These are phyloP conservation scores for Metarhizium humberi DNA, from an alignment of 2,329 filamentous ascomycete genomes.

Conservation along the genomic window DNA sequence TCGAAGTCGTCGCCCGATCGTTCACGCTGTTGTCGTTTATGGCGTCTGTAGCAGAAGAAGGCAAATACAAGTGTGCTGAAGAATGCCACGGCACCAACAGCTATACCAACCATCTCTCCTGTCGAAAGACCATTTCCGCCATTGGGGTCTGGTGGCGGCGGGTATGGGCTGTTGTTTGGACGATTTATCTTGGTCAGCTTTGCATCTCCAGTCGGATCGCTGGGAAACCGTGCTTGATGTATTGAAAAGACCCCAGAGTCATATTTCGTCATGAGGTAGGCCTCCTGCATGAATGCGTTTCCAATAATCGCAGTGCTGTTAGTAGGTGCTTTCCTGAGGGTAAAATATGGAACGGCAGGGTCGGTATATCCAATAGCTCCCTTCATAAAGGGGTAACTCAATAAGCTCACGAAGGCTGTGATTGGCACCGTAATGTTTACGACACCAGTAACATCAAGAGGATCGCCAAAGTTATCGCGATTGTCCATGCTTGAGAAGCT, in stretches of 20 bases:
- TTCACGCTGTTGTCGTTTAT: constrained; percentile 22
- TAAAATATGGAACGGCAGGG: constrained; percentile 51
- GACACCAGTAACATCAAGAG: constrained; percentile 38
- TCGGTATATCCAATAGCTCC: constrained; percentile 33
- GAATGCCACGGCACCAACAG: constrained; percentile 30
- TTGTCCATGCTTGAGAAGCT: constrained; percentile 46
- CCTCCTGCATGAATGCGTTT: constrained; percentile 61
- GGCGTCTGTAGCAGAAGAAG: constrained; percentile 24
- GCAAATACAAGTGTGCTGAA: constrained; percentile 17
- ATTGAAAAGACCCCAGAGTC: constrained; percentile 44
- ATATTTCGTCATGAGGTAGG: constrained; percentile 49
- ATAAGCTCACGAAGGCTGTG: constrained; percentile 38
- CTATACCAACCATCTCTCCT: constrained; percentile 35
- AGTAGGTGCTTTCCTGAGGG: constrained; percentile 43
- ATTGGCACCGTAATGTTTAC: constrained; percentile 47
- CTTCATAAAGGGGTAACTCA: constrained; percentile 40
- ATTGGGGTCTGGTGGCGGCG: constrained; percentile 21
- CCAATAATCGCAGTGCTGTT: constrained; percentile 51
- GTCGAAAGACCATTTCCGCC: constrained; percentile 23
- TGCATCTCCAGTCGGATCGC: constrained; percentile 27
- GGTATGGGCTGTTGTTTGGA: constrained; percentile 41
- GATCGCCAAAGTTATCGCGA: constrained; percentile 39
- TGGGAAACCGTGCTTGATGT: constrained; percentile 45
- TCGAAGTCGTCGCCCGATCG: constrained; percentile 14
- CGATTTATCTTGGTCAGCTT: constrained; percentile 22